Evolutionary conservation across 2,329 filamentous ascomycete genomes (phyloP).

Genomic region (Bipolaris cookei): DNA sequence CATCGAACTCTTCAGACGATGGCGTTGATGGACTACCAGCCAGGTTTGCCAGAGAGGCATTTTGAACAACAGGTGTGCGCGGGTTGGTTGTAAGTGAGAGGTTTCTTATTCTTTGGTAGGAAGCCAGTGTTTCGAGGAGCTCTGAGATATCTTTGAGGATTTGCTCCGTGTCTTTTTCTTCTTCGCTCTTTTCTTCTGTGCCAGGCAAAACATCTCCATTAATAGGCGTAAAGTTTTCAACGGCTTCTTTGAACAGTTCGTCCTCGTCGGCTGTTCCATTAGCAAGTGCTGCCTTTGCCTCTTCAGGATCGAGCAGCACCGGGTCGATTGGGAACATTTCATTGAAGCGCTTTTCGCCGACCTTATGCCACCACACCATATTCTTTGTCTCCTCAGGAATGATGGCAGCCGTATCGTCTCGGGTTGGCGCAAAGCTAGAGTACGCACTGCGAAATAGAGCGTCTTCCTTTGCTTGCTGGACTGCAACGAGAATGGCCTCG

Average conservation of each 20-base stretch:
- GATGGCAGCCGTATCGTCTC: slow-evolving; percentile 74
- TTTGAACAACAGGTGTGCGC: slow-evolving; percentile 70
- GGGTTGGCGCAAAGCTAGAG: slow-evolving; percentile 78
- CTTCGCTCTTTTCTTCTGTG: slow-evolving; percentile 48
- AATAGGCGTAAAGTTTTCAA: slow-evolving; percentile 47
- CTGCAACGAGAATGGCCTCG: slow-evolving; percentile 48
- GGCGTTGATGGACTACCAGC: slow-evolving; percentile 69
- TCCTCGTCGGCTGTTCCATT: slow-evolving; percentile 48
- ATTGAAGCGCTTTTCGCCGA: slow-evolving; percentile 70
- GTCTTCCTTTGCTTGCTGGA: slow-evolving; percentile 71
- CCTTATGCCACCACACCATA: slow-evolving; percentile 77
- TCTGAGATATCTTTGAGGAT: slow-evolving; percentile 76
- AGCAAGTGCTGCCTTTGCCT: slow-evolving; percentile 43
- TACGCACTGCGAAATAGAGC: slow-evolving; percentile 77
- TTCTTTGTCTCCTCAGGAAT: slow-evolving; percentile 71
- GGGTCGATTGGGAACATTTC: slow-evolving; percentile 65
- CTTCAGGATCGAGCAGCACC: slow-evolving; percentile 47
- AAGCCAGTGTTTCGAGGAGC: slow-evolving; percentile 76
- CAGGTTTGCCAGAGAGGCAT: slow-evolving; percentile 63
- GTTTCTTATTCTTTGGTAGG: slow-evolving; percentile 80
- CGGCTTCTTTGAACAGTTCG: slow-evolving; percentile 47
- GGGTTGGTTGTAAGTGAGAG: slow-evolving; percentile 69
- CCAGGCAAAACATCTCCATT: slow-evolving; percentile 33
- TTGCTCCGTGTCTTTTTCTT: slow-evolving; percentile 70
- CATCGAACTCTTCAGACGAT: slow-evolving; percentile 62